Evolutionary conservation across 1,139 yeast genomes (phyloP).

Genomic region (Chernovozyma aurita): DNA sequence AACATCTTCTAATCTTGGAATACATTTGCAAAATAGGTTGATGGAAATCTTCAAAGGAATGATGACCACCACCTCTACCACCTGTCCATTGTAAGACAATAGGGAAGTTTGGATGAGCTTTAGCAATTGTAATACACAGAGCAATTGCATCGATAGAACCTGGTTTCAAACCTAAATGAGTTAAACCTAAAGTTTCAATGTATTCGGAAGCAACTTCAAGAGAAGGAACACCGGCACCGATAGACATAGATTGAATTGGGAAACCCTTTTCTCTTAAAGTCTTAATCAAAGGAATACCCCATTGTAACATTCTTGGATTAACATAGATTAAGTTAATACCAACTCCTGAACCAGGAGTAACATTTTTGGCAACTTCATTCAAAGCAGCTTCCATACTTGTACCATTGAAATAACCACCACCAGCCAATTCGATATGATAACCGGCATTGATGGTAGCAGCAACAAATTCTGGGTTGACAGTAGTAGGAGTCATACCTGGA

Average conservation of each 20-base stretch:
- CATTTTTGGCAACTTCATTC: slow-evolving; percentile 58
- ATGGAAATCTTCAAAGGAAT: slow-evolving; percentile 98
- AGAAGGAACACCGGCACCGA: slow-evolving; percentile 99
- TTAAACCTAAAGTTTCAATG: slow-evolving; percentile 85
- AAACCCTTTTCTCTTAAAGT: slow-evolving; percentile 85
- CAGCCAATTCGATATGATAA: slow-evolving; percentile 94
- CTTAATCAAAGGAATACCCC: slow-evolving; percentile 96
- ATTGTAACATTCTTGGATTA: slow-evolving; percentile 94
- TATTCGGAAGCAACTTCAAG: slow-evolving; percentile 95
- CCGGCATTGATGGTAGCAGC: slow-evolving; percentile 94
- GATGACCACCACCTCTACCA: slow-evolving; percentile 99
- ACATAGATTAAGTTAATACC: slow-evolving; percentile 92
- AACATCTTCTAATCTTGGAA: slow-evolving; percentile 85
- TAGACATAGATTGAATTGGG: slow-evolving; percentile 93
- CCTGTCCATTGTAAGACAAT: slow-evolving; percentile 99
- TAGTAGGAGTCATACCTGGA: slow-evolving; percentile 99
- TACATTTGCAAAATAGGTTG: slow-evolving; percentile 96
- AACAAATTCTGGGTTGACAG: slow-evolving; percentile 90
- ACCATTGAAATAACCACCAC: slow-evolving; percentile 94
- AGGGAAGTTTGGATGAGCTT: slow-evolving; percentile 94
- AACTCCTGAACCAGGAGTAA: slow-evolving; percentile 83
- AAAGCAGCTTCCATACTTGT: slow-evolving; percentile 69
- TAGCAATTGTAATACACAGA: slow-evolving; percentile 85
- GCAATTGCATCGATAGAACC: slow-evolving; percentile 93
- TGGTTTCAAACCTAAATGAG: slow-evolving; percentile 94